Conservation (phyloP, 345 rosid species). For the Sapria himalayana region DNA sequence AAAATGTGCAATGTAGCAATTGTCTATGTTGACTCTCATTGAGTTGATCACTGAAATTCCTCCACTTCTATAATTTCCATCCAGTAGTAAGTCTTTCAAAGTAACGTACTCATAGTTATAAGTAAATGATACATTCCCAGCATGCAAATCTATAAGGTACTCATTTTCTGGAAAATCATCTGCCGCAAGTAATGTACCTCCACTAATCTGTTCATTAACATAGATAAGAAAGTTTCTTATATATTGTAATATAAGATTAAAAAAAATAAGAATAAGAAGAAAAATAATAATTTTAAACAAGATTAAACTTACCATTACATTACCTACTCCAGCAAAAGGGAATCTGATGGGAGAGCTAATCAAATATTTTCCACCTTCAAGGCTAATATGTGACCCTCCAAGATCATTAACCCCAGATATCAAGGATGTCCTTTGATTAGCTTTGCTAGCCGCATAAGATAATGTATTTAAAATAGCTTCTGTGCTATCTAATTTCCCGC, state of each 20-base stretch:
- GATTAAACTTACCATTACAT: conserved; percentile 26
- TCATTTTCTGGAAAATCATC: conserved; percentile 55
- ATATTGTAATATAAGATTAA: background rate
- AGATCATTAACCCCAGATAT: conserved; percentile 44
- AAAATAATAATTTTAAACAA: background rate
- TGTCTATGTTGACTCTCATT: conserved; percentile 62
- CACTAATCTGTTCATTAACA: conserved; percentile 30
- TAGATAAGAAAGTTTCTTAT: too few species aligned
- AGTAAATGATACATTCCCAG: conserved; percentile 15
- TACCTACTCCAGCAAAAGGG: conserved; percentile 52
- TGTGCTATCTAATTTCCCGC: conserved; percentile 59
- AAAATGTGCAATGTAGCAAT: conserved; percentile 61
- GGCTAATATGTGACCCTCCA: conserved; percentile 58
- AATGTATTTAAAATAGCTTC: conserved; percentile 38
- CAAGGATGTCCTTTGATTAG: conserved; percentile 25
- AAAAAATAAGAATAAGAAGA: background rate
- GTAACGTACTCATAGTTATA: conserved; percentile 63
- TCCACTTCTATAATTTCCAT: conserved; percentile 62
- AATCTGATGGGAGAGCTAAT: conserved; percentile 44
- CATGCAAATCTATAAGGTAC: conserved; percentile 44
- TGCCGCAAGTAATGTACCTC: conserved; percentile 65
- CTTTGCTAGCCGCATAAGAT: conserved; percentile 31
- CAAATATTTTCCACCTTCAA: conserved; percentile 61
- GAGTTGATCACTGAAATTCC: conserved; percentile 58
- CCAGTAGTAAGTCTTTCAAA: conserved; percentile 49